These are phyloP conservation scores for Colletotrichum ledebouriae DNA, from an alignment of 2,329 filamentous ascomycete genomes.

Conservation along the genomic window DNA sequence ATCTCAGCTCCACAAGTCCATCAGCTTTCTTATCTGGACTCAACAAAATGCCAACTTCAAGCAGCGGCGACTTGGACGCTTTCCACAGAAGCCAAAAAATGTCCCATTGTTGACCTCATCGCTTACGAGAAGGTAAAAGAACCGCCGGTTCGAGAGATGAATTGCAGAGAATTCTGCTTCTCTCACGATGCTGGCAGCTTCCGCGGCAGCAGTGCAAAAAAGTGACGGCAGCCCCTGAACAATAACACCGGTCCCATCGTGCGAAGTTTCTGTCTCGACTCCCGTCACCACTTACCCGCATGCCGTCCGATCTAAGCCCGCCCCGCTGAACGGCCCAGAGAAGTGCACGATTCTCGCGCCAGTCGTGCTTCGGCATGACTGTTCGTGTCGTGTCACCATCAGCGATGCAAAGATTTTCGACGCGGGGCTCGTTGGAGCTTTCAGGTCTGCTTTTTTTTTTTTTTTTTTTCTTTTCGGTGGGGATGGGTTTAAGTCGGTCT, in stretches of 20 bases:
- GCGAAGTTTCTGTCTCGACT: constrained; percentile 1
- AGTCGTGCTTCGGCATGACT: constrained; percentile 12
- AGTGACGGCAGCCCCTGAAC: constrained; percentile 6
- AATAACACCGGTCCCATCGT: background rate
- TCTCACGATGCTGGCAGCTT: constrained; percentile 19
- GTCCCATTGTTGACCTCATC: constrained; percentile 29
- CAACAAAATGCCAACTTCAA: background rate
- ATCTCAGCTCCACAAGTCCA: constrained; percentile 23
- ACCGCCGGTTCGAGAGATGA: background rate
- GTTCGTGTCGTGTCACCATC: background rate
- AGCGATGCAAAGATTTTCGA: constrained; percentile 23
- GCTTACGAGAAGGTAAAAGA: constrained; percentile 20
- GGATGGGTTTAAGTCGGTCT: constrained; percentile 13
- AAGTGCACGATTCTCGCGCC: background rate
- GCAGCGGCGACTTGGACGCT: background rate
- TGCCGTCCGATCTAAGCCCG: constrained; percentile 25
- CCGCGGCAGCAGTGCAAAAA: background rate
- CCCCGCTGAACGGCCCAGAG: constrained; percentile 13
- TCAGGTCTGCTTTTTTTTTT: background rate
- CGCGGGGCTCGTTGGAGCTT: background rate
- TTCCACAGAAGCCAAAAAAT: constrained; percentile 2
- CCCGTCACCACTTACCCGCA: constrained; percentile 24
- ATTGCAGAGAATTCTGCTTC: background rate
- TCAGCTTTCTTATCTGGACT: constrained; percentile 3
- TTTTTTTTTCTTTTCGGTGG: constrained; percentile 18